Base-by-base conservation (phyloP, 495 filamentous ascomycete species). In the Hypoxylon perforatum region DNA sequence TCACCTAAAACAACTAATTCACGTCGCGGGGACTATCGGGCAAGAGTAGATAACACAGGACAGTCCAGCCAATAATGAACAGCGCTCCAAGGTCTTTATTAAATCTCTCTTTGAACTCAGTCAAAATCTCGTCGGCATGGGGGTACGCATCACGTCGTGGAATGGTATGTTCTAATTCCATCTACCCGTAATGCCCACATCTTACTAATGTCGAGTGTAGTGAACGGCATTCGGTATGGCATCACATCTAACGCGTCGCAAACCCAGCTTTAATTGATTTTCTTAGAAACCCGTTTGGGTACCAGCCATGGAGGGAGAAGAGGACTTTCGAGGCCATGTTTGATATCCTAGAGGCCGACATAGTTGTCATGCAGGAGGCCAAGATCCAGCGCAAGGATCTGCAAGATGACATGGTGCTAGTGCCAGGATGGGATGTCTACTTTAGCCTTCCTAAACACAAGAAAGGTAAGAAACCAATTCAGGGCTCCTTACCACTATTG, bases 371-470 rank as follows among this genome's bases (percentile, higher is more conserved):
- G 78, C 95, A 99, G 74, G 95, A 99, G 76, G 90, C 92, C 22
- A 99, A 97, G 78, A 97, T 99, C 49, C 95, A 99, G 73, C 86
- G 91, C 18, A 97, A 97, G 73, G 94, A 99, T 69, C 82, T 99
- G 1, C 82, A 84, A 23, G 95, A 98, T 81, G 95, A 97, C 74
- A 97, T 99, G 94, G 93, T 99, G 12, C 76, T 97, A 4, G 89
- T 99, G 0, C 88, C 92, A 0, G 95, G 95, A 21, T 99, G 95
- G 95, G 95, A 99, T 75, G 96, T 93, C 66, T 97, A 88, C 75
- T 97, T 97, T 77, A 97, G 92, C 72, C 83, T 99, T 6, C 95
- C 95, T 7, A 91, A 87, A 73, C 82, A 95, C 67, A 97, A 97
- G 78, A 97, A 98, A 80, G 95, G 94, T 91, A 75, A 12, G 66